phyloP scores from a whole-genome alignment of 352 stramenopile genomes.

The Phytopythium delawarense region DNA sequence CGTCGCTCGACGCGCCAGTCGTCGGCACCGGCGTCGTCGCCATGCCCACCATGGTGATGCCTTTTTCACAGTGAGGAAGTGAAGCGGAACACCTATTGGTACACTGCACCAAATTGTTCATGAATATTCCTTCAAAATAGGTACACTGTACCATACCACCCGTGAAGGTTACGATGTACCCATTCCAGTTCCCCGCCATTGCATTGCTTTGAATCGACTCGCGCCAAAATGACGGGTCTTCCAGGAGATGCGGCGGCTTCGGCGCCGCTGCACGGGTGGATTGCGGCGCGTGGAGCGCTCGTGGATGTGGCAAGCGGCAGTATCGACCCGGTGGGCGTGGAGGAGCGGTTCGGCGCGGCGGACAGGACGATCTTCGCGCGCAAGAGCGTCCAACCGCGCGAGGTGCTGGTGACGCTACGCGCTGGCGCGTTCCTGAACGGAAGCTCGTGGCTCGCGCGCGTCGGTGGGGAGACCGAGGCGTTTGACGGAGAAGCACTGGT shows the following conservation, averaged over 20 bases:
- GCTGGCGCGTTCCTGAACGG: conserved; percentile 43
- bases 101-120: no score
- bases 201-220: not conserved
- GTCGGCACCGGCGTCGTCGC: conserved; percentile 1
- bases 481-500: conserved; percentile 15
- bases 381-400: conserved; percentile 18
- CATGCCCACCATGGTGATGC: not conserved
- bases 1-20: conserved; percentile 23
- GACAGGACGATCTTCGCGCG: conserved; percentile 53
- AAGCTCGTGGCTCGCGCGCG: conserved; percentile 34
- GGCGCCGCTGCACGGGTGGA: conserved; percentile 33
- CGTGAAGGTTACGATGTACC: not conserved
- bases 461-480: not conserved
- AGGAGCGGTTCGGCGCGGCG: conserved; percentile 18
- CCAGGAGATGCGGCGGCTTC: not conserved
- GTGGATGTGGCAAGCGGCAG: conserved; percentile 25
- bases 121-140: no score
- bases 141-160: no score
- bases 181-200: not conserved
- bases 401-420: conserved; percentile 39
- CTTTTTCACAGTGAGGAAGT: not conserved
- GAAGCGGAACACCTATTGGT: no score
- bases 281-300: conserved; percentile 20
- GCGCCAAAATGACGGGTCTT: conserved; percentile 8
- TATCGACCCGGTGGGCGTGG: conserved; percentile 37